Conservation (phyloP, 2,329 filamentous ascomycete genomes). For the Tympanopsis confertula region DNA sequence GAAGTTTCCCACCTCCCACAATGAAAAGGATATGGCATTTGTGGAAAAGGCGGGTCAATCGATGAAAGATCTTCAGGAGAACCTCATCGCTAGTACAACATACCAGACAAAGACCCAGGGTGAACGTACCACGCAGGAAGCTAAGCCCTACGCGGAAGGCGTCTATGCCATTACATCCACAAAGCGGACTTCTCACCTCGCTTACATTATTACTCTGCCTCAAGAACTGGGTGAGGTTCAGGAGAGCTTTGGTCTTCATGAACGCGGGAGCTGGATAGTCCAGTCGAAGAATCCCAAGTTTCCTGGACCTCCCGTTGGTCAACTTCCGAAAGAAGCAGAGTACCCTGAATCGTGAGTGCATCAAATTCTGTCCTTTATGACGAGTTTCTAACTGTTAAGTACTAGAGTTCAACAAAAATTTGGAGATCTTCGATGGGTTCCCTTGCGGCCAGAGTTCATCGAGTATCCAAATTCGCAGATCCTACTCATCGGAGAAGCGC, state of each 20-base stretch:
- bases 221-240: conserved; percentile 60
- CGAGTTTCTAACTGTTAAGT: conserved; percentile 7
- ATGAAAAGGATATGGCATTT: conserved; percentile 69
- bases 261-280: conserved; percentile 66
- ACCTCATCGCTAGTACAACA: conserved; percentile 53
- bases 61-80: conserved; percentile 60
- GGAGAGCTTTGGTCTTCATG: conserved; percentile 58
- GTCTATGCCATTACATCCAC: conserved; percentile 72
- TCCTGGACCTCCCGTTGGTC: conserved; percentile 50
- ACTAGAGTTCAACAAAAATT: conserved; percentile 61
- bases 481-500: conserved; percentile 63
- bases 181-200: conserved; percentile 62
- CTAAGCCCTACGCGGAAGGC: conserved; percentile 70
- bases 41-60: conserved; percentile 63
- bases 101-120: conserved; percentile 71
- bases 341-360: conserved; percentile 56
- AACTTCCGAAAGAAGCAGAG: conserved; percentile 51
- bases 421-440: conserved; percentile 59
- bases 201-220: conserved; percentile 69
- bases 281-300: conserved; percentile 71
- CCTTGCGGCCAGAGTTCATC: conserved; percentile 61
- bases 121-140: conserved; percentile 54
- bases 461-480: conserved; percentile 68
- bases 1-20: conserved; percentile 55
- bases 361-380: not conserved